phyloP scores from a whole-genome alignment of 2,329 filamentous ascomycete genomes.

The Cercospora sesami region DNA sequence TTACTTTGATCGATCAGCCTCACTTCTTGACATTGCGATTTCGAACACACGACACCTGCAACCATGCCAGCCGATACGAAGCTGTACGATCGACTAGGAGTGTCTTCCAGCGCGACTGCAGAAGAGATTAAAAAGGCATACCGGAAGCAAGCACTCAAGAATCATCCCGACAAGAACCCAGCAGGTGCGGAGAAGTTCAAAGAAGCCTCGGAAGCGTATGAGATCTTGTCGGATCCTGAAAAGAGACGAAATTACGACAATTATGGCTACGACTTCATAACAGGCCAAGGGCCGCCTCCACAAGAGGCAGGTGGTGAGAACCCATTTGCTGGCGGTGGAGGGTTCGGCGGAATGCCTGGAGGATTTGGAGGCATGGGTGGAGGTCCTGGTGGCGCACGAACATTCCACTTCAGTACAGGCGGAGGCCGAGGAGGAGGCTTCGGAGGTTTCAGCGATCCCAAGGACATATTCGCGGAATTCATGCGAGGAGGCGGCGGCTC shows the following conservation, averaged over 20 bases:
- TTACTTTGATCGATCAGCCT: conserved; percentile 10
- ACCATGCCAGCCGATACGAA: conserved; percentile 91
- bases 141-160: conserved; percentile 76
- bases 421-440: conserved; percentile 64
- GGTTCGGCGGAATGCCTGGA: conserved; percentile 61
- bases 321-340: conserved; percentile 46
- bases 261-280: conserved; percentile 87
- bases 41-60: conserved; percentile 11
- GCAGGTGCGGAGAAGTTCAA: conserved; percentile 92
- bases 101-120: conserved; percentile 77
- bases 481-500: conserved; percentile 60
- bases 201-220: conserved; percentile 95
- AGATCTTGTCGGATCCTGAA: conserved; percentile 94
- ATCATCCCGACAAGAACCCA: conserved; percentile 96
- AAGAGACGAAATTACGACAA: conserved; percentile 96
- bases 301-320: conserved; percentile 56
- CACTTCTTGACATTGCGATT: conserved; percentile 1
- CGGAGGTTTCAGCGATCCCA: conserved; percentile 72
- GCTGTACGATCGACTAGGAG: conserved; percentile 81
- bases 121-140: conserved; percentile 98
- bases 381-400: conserved; percentile 48
- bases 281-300: conserved; percentile 43
- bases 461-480: conserved; percentile 84
- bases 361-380: conserved; percentile 57
- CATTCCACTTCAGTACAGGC: conserved; percentile 65